Conservation (phyloP, 208 protist species). For the Wallacemonas collosoma region DNA sequence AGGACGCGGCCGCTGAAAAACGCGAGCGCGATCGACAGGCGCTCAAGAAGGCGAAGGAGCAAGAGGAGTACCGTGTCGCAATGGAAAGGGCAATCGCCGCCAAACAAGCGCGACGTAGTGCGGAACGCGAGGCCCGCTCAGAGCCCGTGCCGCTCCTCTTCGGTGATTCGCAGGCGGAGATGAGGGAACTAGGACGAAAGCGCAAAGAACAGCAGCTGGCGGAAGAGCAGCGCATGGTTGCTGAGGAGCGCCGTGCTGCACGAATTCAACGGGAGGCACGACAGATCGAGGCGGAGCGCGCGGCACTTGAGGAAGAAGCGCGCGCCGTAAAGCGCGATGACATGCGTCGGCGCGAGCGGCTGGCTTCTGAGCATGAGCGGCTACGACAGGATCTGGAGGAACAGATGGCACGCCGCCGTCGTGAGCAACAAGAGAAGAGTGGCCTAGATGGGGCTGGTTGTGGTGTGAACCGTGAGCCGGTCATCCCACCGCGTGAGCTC, state of each 20-base stretch:
- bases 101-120: constrained; percentile 3
- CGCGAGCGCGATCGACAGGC: constrained; percentile 13
- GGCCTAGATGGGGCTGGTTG: background rate
- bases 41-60: constrained; percentile 1
- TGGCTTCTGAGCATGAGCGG: constrained; percentile 9
- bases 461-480: background rate
- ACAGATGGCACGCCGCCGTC: constrained; percentile 16
- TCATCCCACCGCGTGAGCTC: constrained; percentile 22
- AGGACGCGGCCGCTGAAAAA: constrained; percentile 10
- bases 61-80: constrained; percentile 7
- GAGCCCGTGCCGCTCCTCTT: constrained; percentile 13
- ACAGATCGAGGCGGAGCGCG: constrained; percentile 1
- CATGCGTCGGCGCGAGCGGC: background rate
- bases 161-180: constrained; percentile 6
- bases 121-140: background rate
- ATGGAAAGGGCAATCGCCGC: constrained; percentile 11
- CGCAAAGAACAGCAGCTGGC: constrained; percentile 18
- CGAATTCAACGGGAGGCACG: constrained; percentile 7
- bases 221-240: constrained; percentile 4
- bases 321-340: constrained; percentile 7
- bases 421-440: background rate
- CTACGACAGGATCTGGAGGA: constrained; percentile 18
- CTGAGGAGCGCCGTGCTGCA: background rate
- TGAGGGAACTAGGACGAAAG: constrained; percentile 4
- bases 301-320: constrained; percentile 15